Base-by-base conservation (phyloP, 495 filamentous ascomycete species). In the Achaetomiella virescens region DNA sequence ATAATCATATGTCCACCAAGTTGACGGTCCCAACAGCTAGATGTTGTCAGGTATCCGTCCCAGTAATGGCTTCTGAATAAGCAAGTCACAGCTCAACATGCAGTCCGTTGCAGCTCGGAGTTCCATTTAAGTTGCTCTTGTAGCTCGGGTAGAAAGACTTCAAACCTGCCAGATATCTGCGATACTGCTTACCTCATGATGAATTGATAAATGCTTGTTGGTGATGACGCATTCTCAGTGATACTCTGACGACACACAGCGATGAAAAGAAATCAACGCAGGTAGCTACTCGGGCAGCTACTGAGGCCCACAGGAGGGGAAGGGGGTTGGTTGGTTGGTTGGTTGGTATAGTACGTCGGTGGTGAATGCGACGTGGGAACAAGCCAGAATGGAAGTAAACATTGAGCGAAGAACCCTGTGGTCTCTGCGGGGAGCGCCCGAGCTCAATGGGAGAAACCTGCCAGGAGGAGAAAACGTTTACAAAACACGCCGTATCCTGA, bases 401-500 rank as follows among this genome's bases (percentile, higher is more conserved):
- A 42, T 37, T 2, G 14, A 55, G 40, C 29, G 46, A 44, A 29
- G 21, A 45, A 48, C 10, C 37, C 21, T 40, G 8, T 9, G 15
- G 9, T 51, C 36, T 15, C 25, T n/a, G n/a, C n/a, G n/a, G n/a
- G n/a, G n/a, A n/a, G n/a, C n/a, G 29, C 43, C 52, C 21, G 20
- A 27, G 18, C 37, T 44, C 12, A 37, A 20, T 36, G 37, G 50
- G 20, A 25, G 41, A 36, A 9, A n/a, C 9, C 17, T 44, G 54
- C 29, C 35, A 33, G 42, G 17, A 27, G 35, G 43, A 18, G 22
- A 50, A 57, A 40, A 29, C 33, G 40, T n/a, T 29, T 22, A 57
- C 14, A 33, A 45, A 48, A 31, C 46, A 55, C 46, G 40, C 54
- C 56, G 53, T 62, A 62, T 65, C 60, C 60, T 60, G 43, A 65